Evolutionary conservation across 441 rosid genomes (phyloP).

Genomic region (Aleurites moluccanus): DNA sequence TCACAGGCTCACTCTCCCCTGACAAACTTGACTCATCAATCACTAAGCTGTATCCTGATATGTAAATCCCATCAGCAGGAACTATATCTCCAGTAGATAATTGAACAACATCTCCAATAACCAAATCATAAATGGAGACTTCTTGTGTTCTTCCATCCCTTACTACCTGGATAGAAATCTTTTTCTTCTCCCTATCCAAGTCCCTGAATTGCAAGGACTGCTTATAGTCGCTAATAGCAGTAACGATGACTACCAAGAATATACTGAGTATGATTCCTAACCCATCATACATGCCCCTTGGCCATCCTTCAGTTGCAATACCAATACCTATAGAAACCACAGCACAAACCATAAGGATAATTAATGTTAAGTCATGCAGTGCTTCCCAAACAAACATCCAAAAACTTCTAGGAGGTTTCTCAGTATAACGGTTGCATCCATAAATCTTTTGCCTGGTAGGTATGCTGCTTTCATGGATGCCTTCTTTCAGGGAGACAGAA

Average conservation of each 20-base stretch:
- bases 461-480: constrained; percentile 47
- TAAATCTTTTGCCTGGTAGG: constrained; percentile 59
- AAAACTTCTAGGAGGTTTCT: constrained; percentile 69
- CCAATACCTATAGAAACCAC: constrained; percentile 51
- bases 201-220: constrained; percentile 42
- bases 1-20: constrained; percentile 50
- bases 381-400: constrained; percentile 48
- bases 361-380: constrained; percentile 44
- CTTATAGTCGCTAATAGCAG: constrained; percentile 45
- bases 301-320: constrained; percentile 44
- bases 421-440: constrained; percentile 68
- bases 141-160: constrained; percentile 39
- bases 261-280: constrained; percentile 49
- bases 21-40: constrained; percentile 57
- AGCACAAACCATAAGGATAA: constrained; percentile 49
- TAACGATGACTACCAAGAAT: constrained; percentile 38
- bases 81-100: constrained; percentile 51
- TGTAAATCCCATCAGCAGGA: constrained; percentile 52
- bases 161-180: constrained; percentile 37
- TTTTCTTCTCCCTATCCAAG: constrained; percentile 40
- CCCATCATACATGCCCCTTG: constrained; percentile 55
- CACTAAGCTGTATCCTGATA: constrained; percentile 46
- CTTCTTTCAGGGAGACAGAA: constrained; percentile 54
- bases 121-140: constrained; percentile 43
- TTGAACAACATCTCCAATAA: constrained; percentile 49